phyloP scores from a whole-genome alignment of 805 yeast species.

The Kazachstania africana region DNA sequence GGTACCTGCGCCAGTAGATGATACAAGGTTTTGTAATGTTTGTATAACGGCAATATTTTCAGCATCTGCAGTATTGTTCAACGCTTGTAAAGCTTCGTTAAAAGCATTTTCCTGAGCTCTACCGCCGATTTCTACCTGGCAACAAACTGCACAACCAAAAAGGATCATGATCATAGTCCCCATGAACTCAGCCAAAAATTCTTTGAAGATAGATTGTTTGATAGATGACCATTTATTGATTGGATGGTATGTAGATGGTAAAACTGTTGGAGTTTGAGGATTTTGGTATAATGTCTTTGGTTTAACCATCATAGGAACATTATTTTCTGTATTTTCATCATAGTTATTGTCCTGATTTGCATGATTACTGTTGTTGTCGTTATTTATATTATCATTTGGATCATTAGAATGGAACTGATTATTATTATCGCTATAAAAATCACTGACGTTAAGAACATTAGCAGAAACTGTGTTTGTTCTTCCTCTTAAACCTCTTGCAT shows the following conservation, averaged over 20 bases:
- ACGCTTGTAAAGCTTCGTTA: neutral
- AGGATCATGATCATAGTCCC: constrained; percentile 36
- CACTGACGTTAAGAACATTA: neutral
- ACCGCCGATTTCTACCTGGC: constrained; percentile 31
- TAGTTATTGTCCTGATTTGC: neutral
- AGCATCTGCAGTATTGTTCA: constrained; percentile 1
- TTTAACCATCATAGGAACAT: constrained; percentile 21
- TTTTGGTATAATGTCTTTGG: constrained; percentile 26
- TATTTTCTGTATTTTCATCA: neutral
- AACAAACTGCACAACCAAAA: constrained; percentile 38
- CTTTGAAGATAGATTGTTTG: constrained; percentile 28
- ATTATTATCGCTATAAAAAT: neutral
- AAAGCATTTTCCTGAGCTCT: constrained; percentile 9
- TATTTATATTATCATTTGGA: neutral
- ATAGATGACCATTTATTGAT: constrained; percentile 24
- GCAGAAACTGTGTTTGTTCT: constrained; percentile 1
- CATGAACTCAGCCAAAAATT: constrained; percentile 38
- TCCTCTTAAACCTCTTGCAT: neutral
- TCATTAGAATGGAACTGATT: neutral
- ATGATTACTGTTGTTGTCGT: neutral
- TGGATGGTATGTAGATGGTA: constrained; percentile 27
- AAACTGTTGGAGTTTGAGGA: constrained; percentile 26
- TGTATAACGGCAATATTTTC: constrained; percentile 1
- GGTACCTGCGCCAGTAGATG: constrained; percentile 25
- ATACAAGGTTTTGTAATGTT: constrained; percentile 4